Base-by-base conservation (phyloP, 306 rosid species). In the Vigna unguiculata region DNA sequence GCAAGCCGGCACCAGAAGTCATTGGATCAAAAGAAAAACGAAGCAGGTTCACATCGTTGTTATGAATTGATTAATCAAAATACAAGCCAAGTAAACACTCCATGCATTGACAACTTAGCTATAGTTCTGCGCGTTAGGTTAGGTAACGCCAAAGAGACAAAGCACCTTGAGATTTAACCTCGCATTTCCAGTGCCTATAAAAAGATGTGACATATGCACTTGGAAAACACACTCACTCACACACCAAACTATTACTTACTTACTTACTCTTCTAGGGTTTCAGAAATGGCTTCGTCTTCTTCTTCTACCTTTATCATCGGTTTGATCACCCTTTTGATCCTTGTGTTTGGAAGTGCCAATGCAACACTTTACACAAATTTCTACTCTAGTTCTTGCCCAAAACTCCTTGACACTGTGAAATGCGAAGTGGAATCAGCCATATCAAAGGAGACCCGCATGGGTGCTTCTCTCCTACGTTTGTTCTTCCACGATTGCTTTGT, bases 401-500 rank as follows among this genome's bases (percentile, higher is more conserved):
- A 78, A 2, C 88, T 94, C 71, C 48, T 83, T 41, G 43, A 87
- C 47, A 82, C 87, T 1, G 95, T 94, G 40, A 89, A 81, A 74
- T 61, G 81, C 54, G 70, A 75, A 0, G 89, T 94, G 22, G 84
- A 80, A 19, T 82, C 91, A 0, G 97, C 95, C 6, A 80, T 94
- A 22, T 15, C 70, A 1, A 94, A 85, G 6, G 98, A 92, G 74
- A 22, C 96, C 22, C 90, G 98, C 19, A 94, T 90, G 93, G 98
- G 97, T n/a, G 97, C 97, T 75, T 94, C 98, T 55, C 86, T 94
- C 71, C 91, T 94, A 11, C 98, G 98, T 69, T 70, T 94, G 78
- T 89, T 87, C 89, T 94, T 94, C 76, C 98, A 92, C 10, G 97
- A 94, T 36, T 94, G 96, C 66, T 90, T 94, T 62, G 98, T 94